Conservation (phyloP, 2,329 filamentous ascomycete genomes). For the Acrodontium crateriforme region DNA sequence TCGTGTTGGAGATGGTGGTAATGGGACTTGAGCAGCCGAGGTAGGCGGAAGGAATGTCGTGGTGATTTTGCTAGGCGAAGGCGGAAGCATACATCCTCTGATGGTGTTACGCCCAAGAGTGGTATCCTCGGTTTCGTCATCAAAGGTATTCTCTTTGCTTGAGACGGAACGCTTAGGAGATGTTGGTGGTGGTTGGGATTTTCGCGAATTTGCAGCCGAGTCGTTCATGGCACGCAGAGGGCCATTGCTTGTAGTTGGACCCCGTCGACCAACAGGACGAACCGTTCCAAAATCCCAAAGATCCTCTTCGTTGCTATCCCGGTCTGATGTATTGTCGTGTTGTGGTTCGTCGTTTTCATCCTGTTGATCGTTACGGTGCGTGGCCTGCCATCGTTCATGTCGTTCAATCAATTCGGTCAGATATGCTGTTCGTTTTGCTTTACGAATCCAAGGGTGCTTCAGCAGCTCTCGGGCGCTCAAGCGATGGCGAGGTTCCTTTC, state of each 20-base stretch:
- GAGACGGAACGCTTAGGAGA: conserved; percentile 20
- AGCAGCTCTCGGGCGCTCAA: conserved; percentile 77
- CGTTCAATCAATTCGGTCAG: conserved; percentile 90
- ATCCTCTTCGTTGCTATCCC: conserved; percentile 56
- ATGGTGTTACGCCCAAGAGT: conserved; percentile 10
- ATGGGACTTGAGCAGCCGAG: conserved; percentile 29
- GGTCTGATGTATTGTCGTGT: conserved; percentile 27
- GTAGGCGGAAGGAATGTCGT: conserved; percentile 23
- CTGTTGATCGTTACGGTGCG: conserved; percentile 58
- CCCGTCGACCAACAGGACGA: conserved; percentile 48
- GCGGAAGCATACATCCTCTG: conserved; percentile 18
- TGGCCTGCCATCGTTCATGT: conserved; percentile 72
- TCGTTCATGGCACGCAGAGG: conserved; percentile 67
- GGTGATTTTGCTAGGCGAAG: conserved; percentile 30
- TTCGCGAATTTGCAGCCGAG: conserved; percentile 62
- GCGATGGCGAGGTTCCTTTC: conserved; percentile 77
- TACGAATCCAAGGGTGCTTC: conserved; percentile 78
- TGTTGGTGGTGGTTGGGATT: conserved; percentile 26
- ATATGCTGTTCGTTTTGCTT: conserved; percentile 91
- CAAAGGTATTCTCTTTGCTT: conserved; percentile 22
- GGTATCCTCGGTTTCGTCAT: conserved; percentile 22
- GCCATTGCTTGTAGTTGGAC: conserved; percentile 48
- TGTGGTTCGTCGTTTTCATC: conserved; percentile 47
- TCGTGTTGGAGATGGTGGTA: conserved; percentile 34
- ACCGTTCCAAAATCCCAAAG: conserved; percentile 99